A percentile compares a stretch with the other conserved stretches of the same genome.
These are phyloP conservation scores for Fusarium burgessii DNA, from an alignment of 2,329 filamentous ascomycete species.

Conservation along the genomic window DNA sequence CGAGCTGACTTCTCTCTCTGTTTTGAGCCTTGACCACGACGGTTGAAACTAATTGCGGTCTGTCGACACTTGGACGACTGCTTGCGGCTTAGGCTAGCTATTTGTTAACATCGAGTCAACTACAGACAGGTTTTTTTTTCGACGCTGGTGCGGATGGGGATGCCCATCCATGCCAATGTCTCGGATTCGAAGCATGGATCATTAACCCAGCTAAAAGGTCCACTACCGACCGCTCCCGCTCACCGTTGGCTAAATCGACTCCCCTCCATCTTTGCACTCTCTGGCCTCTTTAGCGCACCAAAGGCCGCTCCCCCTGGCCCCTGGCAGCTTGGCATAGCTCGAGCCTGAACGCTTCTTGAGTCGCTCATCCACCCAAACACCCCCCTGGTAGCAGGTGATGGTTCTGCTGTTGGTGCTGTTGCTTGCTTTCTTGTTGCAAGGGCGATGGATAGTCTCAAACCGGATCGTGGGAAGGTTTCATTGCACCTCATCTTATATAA, in stretches of 20 bases:
- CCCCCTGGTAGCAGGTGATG: neutral
- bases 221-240: constrained; percentile 39
- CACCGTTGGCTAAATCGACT: constrained; percentile 37
- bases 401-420: neutral
- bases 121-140: constrained; percentile 28
- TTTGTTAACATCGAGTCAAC: constrained; percentile 34
- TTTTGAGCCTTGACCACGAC: constrained; percentile 17
- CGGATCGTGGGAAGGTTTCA: constrained; percentile 32
- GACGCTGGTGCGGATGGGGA: constrained; percentile 17
- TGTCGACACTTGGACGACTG: constrained; percentile 22
- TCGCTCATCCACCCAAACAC: neutral
- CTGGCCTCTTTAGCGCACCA: neutral
- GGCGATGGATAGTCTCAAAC: constrained; percentile 31
- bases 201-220: constrained; percentile 19
- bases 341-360: constrained; percentile 5
- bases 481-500: constrained; percentile 41
- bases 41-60: constrained; percentile 31
- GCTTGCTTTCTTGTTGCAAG: constrained; percentile 1
- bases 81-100: constrained; percentile 33
- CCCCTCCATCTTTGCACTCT: constrained; percentile 9
- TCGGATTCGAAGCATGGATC: constrained; percentile 31
- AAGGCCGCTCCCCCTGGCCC: neutral
- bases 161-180: constrained; percentile 36
- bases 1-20: constrained; percentile 3
- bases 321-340: constrained; percentile 1